phyloP scores from a whole-genome alignment of 139 green algal genomes.

The Chlamydomonas incerta region DNA sequence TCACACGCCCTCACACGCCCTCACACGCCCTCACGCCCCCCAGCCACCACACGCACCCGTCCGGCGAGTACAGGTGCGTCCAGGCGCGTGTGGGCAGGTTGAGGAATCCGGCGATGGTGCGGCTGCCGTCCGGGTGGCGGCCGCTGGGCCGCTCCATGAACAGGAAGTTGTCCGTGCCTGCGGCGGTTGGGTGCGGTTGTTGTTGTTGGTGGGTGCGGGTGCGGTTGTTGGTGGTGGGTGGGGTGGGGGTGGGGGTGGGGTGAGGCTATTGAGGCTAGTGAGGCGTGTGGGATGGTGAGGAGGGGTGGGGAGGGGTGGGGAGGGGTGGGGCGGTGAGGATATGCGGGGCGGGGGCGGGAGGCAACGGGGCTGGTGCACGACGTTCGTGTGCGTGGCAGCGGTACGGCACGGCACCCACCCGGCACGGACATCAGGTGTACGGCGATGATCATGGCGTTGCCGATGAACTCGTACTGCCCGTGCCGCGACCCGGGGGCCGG shows the following conservation, averaged over 20 bases:
- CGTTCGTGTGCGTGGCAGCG: too few species aligned
- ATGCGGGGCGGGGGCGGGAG: too few species aligned
- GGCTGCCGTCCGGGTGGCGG: neutral
- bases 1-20: too few species aligned
- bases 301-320: neutral
- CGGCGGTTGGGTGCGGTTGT: too few species aligned
- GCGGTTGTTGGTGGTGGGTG: neutral
- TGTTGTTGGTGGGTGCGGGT: neutral
- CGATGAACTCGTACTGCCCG: neutral
- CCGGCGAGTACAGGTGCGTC: slow-evolving; percentile 32
- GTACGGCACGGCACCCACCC: too few species aligned
- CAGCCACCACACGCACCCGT: slow-evolving; percentile 54
- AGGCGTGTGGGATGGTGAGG: too few species aligned
- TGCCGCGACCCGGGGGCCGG: neutral
- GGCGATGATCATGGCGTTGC: slow-evolving; percentile 31
- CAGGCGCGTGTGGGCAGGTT: slow-evolving; percentile 16
- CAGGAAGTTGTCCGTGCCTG: too few species aligned
- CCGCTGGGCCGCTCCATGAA: neutral
- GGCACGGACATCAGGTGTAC: slow-evolving; percentile 48
- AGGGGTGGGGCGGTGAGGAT: too few species aligned
- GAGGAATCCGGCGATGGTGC: neutral
- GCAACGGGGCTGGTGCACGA: too few species aligned
- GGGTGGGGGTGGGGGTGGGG: too few species aligned
- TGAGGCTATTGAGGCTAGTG: neutral
- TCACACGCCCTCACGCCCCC: slow-evolving; percentile 33